Evolutionary conservation across 2,329 filamentous ascomycete genomes (phyloP).

Genomic region (Aspergillus brasiliensis): DNA sequence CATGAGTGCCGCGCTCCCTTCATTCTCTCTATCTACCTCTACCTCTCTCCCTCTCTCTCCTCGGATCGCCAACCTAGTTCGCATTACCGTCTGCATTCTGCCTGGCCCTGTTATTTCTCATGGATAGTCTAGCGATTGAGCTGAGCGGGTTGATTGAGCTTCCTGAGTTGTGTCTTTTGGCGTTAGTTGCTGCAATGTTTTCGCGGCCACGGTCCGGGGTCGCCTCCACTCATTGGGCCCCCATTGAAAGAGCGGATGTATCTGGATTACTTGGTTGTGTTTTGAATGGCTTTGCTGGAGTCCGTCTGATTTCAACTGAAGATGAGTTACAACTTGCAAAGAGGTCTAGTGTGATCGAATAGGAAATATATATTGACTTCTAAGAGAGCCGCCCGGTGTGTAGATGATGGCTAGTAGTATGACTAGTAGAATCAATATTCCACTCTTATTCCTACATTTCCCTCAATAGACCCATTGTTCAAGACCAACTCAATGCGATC

Average conservation of each 20-base stretch:
- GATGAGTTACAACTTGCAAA: conserved; percentile 6
- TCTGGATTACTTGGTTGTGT: conserved; percentile 12
- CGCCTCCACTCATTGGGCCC: conserved; percentile 23
- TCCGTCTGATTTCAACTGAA: conserved; percentile 12
- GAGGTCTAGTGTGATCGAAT: conserved; percentile 16
- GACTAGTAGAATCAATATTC: too few species aligned
- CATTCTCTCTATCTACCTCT: conserved; percentile 14
- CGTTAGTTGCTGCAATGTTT: conserved; percentile 9
- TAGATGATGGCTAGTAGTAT: not conserved
- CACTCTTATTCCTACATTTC: not conserved
- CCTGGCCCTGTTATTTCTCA: conserved; percentile 25
- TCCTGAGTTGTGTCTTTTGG: conserved; percentile 19
- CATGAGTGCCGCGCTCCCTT: conserved; percentile 16
- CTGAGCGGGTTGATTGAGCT: conserved; percentile 31
- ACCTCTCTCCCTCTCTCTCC: conserved; percentile 2
- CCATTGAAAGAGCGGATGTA: conserved; percentile 18
- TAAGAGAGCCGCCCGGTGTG: not conserved
- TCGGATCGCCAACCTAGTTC: conserved; percentile 13
- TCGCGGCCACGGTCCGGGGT: conserved; percentile 18
- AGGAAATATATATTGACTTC: conserved; percentile 24
- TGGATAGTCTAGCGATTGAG: conserved; percentile 36
- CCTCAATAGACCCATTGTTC: not conserved
- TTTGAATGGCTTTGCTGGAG: conserved; percentile 9
- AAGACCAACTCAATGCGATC: not conserved
- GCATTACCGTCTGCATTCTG: conserved; percentile 20